Evolutionary conservation across 148 eudicot species (phyloP).

Genomic region (Persicaria tinctoria): DNA sequence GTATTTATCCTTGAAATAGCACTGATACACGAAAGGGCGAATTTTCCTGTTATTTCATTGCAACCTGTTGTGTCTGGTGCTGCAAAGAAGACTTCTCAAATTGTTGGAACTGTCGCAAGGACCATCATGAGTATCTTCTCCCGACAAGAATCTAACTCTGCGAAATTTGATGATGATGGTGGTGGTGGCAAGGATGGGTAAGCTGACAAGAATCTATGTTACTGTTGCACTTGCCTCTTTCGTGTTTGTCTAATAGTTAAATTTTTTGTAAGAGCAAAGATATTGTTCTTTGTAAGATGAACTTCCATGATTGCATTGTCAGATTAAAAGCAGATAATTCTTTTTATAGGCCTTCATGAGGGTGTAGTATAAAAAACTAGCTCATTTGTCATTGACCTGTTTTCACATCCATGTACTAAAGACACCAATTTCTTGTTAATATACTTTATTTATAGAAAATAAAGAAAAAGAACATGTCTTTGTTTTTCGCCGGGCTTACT

Average conservation of each 20-base stretch:
- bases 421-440: neutral
- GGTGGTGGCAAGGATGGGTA: slow-evolving; percentile 26
- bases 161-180: slow-evolving; percentile 22
- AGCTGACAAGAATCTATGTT: neutral
- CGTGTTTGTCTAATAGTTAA: neutral
- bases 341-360: neutral
- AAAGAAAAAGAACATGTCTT: neutral
- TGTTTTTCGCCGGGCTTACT: neutral
- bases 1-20: slow-evolving; percentile 31
- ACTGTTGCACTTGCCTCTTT: neutral
- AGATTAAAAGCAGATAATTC: neutral
- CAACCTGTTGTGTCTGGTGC: slow-evolving; percentile 77
- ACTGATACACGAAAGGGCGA: slow-evolving; percentile 86
- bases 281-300: too few species aligned
- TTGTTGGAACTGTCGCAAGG: slow-evolving; percentile 61
- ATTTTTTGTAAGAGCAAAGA: neutral
- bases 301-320: neutral
- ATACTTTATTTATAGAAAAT: slow-evolving; percentile 2
- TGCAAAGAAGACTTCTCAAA: slow-evolving; percentile 76
- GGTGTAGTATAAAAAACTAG: neutral
- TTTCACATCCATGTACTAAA: neutral
- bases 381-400: neutral
- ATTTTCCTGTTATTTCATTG: slow-evolving; percentile 62
- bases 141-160: slow-evolving; percentile 30
- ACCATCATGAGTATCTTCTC: slow-evolving; percentile 51